Evolutionary conservation across 2,329 filamentous ascomycete genomes (phyloP), one percentile per base, ranked within the genome.

Genomic region (Metarhizium rileyi): DNA sequence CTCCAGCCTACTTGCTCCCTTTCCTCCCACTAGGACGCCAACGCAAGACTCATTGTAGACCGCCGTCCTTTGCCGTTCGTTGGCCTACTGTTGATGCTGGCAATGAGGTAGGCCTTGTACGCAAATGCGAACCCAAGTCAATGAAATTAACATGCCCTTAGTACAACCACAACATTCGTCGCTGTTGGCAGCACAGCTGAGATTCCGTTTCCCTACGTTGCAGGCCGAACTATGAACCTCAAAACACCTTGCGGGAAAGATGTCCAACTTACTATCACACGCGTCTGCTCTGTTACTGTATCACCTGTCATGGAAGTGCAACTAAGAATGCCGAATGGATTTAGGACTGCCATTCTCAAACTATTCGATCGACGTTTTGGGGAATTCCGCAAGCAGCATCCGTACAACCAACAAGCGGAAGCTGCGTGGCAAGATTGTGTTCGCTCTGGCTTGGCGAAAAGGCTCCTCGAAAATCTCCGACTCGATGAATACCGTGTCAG

Each of bases 301-400:
- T 48, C 47, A 25, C 38, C 38, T 48, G 52, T 53, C 16, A 49
- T 53, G 49, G 49, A 47, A 40, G 52, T 51, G 14, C 27, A 49
- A 16, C 26, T 53, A 18, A 46, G 12, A 22, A 41, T 22, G 40
- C 36, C 46, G 9, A 14, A 42, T 20, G 52, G 43, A 12, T 14
- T 26, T 2, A 40, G 20, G 23, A 49, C 33, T 25, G 49, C 46
- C 26, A 45, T 53, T 48, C 52, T 53, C 20, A 53, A 53, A 25
- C 46, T 53, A 6, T 53, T 49, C 38, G 48, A 53, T 35, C 52
- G 43, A 42, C 46, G 52, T 22, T 51, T 51, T 49, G 52, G 46
- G 5, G 46, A 42, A n/a, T 26, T 12, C 23, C 43, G 49, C 36
- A 30, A 42, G 28, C 35, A 23, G 20, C 25, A 49, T 30, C 52